Evolutionary conservation across 2,329 filamentous ascomycete species (phyloP).

Genomic region (Phialemoniopsis sp.): DNA sequence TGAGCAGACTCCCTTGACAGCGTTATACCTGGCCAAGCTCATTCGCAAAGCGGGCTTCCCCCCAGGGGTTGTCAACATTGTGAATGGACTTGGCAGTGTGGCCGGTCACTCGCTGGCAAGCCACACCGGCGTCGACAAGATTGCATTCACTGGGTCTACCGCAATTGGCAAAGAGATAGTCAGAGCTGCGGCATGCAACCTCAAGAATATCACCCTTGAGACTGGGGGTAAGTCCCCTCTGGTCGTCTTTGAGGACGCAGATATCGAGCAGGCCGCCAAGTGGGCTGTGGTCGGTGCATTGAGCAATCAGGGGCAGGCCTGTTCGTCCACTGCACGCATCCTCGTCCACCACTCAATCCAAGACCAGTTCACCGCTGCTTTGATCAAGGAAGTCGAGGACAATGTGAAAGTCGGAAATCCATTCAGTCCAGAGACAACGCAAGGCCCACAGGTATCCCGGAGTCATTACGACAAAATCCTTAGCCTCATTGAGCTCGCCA

Average conservation of each 20-base stretch:
- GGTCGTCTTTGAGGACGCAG: slow-evolving; percentile 56
- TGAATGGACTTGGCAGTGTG: slow-evolving; percentile 63
- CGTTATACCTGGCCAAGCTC: slow-evolving; percentile 57
- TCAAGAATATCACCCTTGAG: slow-evolving; percentile 57
- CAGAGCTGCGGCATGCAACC: slow-evolving; percentile 56
- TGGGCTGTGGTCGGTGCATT: slow-evolving; percentile 44
- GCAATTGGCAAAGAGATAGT: slow-evolving; percentile 64
- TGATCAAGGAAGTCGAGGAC: slow-evolving; percentile 58
- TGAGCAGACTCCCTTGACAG: slow-evolving; percentile 58
- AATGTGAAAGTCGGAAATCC: slow-evolving; percentile 56
- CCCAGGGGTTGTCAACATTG: slow-evolving; percentile 67
- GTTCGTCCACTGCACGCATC: slow-evolving; percentile 68
- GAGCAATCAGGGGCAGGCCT: slow-evolving; percentile 72
- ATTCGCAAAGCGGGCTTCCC: slow-evolving; percentile 71
- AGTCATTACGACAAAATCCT: slow-evolving; percentile 61
- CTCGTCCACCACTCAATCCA: slow-evolving; percentile 62
- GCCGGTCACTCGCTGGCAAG: slow-evolving; percentile 62
- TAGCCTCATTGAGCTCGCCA: slow-evolving; percentile 57
- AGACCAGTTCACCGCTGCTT: slow-evolving; percentile 52
- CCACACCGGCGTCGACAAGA: slow-evolving; percentile 64
- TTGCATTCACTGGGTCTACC: slow-evolving; percentile 72
- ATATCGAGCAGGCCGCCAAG: slow-evolving; percentile 59
- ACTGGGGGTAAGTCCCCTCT: slow-evolving; percentile 58
- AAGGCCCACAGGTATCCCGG: slow-evolving; percentile 60
- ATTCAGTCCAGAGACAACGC: slow-evolving; percentile 46